Base-by-base conservation (phyloP, 768 basidiomycete genomes). In the Podaxis sp. region DNA sequence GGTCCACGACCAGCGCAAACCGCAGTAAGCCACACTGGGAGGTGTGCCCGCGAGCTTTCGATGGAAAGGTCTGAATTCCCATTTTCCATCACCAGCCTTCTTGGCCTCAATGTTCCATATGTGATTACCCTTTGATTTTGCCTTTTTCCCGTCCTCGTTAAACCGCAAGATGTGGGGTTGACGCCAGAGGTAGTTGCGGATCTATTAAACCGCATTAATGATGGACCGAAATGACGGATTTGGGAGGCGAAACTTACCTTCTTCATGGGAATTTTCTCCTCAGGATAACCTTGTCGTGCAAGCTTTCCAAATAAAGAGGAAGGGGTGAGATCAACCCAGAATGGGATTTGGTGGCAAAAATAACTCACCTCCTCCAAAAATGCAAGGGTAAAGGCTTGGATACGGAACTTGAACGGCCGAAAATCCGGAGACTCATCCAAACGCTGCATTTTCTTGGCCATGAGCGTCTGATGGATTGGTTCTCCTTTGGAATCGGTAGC, bases 31-130 rank as follows among this genome's bases (percentile, higher is more conserved):
- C 55, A 92, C 86, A 44, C 82, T 76, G 13, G 93, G 88, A 13
- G 95, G 91, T 9, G 80, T 79, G 27, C 93, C 94, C 36, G 93
- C 90, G 57, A 98, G 85, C 73, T 89, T 90, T 58, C 95, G 87
- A 67, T 89, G 79, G 76, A 96, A 97, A 11, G 91, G 88, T 54
- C 93, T 83, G 76, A 96, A 97, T 55, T 85, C 80, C 94, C 94
- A 98, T 64, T 82, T 77, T 44, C 88, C 84, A 51, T 90, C 90
- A 23, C 77, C 77, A 23, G 76, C 70, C 73, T 92, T 95, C 76
- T 85, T 92, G n/a, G 94, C 96, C 68, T 98, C 93, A 54, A 98
- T 90, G 69, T 94, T 95, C 96, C 96, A 99, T 65, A 98, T 97
- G 68, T 98, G 96, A 75, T 99, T 99, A 50, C 96, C 96, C 78